Evolutionary conservation across 2,329 filamentous ascomycete genomes (phyloP), one percentile per base, ranked within the genome.

Genomic region (Aspergillus cejpii): DNA sequence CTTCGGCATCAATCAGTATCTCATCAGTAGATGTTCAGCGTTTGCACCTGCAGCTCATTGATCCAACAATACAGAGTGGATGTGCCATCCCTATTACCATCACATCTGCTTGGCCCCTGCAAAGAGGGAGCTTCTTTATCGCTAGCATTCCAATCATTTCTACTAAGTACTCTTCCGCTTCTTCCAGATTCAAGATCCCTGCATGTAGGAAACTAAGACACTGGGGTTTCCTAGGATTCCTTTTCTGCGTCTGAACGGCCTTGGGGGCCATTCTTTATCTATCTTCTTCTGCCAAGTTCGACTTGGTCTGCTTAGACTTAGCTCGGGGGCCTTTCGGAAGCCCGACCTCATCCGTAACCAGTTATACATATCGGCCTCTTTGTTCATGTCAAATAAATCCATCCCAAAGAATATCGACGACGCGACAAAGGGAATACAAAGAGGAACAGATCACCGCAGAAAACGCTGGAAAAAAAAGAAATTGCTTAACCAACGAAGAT

Each of bases 321-420:
- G 42, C 45, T 39, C 46, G 45, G 33, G 41, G 46, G 39, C 44
- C 40, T 40, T 43, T 41, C 37, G 19, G 44, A 34, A 29, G 47
- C 37, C 46, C 50, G 49, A 44, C 39, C 47, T 50, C 33, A 40
- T 47, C 52, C 48, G 46, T 40, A 42, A 43, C 38, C 14, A 12
- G 14, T 19, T 34, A 24, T 23, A 24, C 27, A 21, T 43, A 42
- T 28, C 33, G 37, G 23, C 37, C 44, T 37, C 40, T 23, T 40
- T 20, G 29, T 41, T 38, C 39, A 43, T 37, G 5, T 8, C 38
- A 31, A 44, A 42, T 29, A 38, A 27, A 26, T 37, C 17, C 31
- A 11, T n/a, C 1, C 11, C 6, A n/a, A 20, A 17, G 5, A 5
- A 20, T 8, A 31, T 44, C 42, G 19, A 41, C 39, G 31, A 26